These are phyloP conservation scores for Mycena vitilis DNA, from an alignment of 768 basidiomycete genomes.

Conservation along the genomic window DNA sequence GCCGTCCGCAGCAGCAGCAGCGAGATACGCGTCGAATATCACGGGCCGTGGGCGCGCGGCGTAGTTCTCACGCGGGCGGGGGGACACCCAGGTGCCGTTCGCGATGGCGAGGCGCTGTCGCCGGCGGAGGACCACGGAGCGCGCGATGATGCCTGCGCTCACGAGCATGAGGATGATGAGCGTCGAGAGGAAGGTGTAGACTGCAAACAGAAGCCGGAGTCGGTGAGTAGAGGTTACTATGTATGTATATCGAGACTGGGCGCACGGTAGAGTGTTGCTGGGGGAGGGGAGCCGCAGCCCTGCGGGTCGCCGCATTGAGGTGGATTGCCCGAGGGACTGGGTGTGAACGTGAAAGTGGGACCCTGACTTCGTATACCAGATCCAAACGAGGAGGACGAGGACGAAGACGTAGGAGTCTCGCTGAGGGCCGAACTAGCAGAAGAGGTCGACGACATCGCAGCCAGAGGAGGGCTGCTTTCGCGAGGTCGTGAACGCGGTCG, in stretches of 20 bases:
- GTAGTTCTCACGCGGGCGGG: slow-evolving; percentile 10
- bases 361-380: neutral
- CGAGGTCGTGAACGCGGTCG: neutral
- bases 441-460: slow-evolving; percentile 3
- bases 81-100: slow-evolving; percentile 50
- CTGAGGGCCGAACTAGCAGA: neutral
- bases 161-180: slow-evolving; percentile 57
- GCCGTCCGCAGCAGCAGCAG: neutral
- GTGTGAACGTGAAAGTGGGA: neutral
- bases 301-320: neutral
- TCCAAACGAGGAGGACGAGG: neutral
- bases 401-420: too few species aligned
- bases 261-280: slow-evolving; percentile 27
- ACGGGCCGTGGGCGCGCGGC: slow-evolving; percentile 1
- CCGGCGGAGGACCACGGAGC: slow-evolving; percentile 53
- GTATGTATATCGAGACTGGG: neutral
- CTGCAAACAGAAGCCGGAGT: slow-evolving; percentile 7
- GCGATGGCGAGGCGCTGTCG: slow-evolving; percentile 55
- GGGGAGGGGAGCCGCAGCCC: slow-evolving; percentile 3
- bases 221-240: neutral
- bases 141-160: slow-evolving; percentile 54
- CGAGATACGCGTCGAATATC: slow-evolving; percentile 13
- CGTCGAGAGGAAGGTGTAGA: slow-evolving; percentile 50
- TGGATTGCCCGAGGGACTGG: neutral
- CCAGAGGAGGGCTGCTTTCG: neutral